These are phyloP conservation scores for Saccharomyces hybrid DNA, from an alignment of 1,139 yeast genomes.

Conservation along the genomic window DNA sequence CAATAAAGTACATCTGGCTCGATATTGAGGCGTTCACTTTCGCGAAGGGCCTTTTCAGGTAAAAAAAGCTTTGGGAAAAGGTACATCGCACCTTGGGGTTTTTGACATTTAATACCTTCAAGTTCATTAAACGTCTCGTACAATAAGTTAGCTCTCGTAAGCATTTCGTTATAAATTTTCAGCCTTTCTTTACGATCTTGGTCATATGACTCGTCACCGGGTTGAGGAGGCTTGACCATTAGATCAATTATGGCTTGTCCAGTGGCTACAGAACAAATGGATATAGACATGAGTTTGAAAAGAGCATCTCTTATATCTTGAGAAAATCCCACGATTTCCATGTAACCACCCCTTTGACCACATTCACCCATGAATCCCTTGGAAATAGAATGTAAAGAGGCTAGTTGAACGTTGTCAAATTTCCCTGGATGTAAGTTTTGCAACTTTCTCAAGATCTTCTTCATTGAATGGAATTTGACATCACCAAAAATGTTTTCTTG, in stretches of 20 bases:
- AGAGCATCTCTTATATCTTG: conserved; percentile 61
- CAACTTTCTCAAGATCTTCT: conserved; percentile 57
- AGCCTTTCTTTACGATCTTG: conserved; percentile 56
- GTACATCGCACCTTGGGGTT: conserved; percentile 97
- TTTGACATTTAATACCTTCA: conserved; percentile 78
- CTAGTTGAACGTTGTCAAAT: conserved; percentile 72
- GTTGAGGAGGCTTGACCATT: conserved; percentile 84
- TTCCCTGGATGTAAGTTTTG: conserved; percentile 45
- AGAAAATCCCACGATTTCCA: conserved; percentile 82
- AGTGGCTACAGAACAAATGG: conserved; percentile 86
- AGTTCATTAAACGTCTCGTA: conserved; percentile 63
- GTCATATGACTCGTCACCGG: conserved; percentile 68
- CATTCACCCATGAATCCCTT: conserved; percentile 97
- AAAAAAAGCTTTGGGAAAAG: conserved; percentile 74
- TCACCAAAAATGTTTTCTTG: conserved; percentile 82
- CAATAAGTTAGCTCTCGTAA: conserved; percentile 54
- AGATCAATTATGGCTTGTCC: conserved; percentile 90
- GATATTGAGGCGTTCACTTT: conserved; percentile 48
- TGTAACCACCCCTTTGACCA: conserved; percentile 98
- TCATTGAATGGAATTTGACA: conserved; percentile 50
- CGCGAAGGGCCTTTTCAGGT: conserved; percentile 52
- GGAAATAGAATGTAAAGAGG: conserved; percentile 89
- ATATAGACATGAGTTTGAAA: conserved; percentile 79
- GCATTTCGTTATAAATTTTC: conserved; percentile 54
- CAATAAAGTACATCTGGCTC: conserved; percentile 85